A percentile compares a stretch with the other conserved stretches of the same genome.
phyloP scores from a whole-genome alignment of 371 early-diverging fungal species.

The Apophysomyces ossiformis region DNA sequence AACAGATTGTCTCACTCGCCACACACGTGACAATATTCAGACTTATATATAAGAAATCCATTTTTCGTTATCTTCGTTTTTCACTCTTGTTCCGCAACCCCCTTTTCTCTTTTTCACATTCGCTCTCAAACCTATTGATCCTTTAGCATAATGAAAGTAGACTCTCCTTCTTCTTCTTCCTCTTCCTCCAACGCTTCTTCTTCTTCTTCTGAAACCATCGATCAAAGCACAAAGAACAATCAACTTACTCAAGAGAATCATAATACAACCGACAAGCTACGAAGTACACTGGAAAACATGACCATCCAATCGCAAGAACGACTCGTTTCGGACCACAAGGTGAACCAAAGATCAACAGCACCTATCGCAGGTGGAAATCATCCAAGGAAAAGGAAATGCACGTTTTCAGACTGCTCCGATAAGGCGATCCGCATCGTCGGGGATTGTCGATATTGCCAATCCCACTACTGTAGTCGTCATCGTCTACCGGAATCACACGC shows the following conservation, averaged over 20 bases:
- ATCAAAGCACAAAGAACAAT: conserved; percentile 73
- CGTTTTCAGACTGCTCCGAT: conserved; percentile 43
- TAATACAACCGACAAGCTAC: not conserved
- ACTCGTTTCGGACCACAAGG: not conserved
- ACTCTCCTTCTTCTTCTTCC: no score
- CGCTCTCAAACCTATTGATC: conserved; percentile 24
- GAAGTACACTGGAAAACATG: not conserved
- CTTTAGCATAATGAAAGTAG: conserved; percentile 69
- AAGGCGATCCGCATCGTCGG: conserved; percentile 52
- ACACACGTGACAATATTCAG: not conserved
- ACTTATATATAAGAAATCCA: not conserved
- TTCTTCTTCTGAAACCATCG: conserved; percentile 85
- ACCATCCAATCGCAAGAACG: not conserved
- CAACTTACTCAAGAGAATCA: conserved; percentile 93
- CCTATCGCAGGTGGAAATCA: not conserved
- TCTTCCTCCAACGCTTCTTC: conserved; percentile 76
- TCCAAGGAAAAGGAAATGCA: conserved; percentile 37
- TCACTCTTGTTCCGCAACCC: no score
- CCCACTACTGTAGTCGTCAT: conserved; percentile 62
- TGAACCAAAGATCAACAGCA: not conserved
- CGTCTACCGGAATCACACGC: conserved; percentile 74
- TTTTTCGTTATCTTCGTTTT: conserved; percentile 38
- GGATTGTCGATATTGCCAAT: conserved; percentile 54
- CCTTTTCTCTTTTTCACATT: not conserved
- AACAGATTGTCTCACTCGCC: conserved; percentile 42